Evolutionary conservation across 2,329 filamentous ascomycete species (phyloP).

Genomic region (Pseudogymnoascus verrucosus): DNA sequence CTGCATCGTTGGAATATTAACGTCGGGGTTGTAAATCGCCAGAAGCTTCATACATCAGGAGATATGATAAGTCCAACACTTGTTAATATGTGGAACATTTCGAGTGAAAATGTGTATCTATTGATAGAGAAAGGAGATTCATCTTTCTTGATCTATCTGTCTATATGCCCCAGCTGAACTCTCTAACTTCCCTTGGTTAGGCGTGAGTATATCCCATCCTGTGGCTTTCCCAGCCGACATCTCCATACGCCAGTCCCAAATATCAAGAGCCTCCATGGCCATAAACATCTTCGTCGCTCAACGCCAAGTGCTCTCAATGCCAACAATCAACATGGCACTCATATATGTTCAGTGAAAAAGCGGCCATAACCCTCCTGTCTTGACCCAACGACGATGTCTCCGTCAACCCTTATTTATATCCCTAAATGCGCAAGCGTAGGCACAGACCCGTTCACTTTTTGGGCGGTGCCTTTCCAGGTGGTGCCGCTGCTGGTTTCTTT

Average conservation of each 20-base stretch:
- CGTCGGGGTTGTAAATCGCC: neutral
- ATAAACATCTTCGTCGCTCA: neutral
- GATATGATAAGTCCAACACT: neutral
- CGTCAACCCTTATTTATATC: neutral
- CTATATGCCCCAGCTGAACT: neutral
- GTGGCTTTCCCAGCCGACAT: neutral
- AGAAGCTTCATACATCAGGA: neutral
- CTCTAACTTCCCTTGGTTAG: neutral
- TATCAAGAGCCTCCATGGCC: neutral
- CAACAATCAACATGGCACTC: neutral
- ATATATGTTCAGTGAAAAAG: conserved; percentile 3
- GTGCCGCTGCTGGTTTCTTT: neutral
- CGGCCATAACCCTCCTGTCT: neutral
- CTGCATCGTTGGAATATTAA: neutral
- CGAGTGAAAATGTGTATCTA: neutral
- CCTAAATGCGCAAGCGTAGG: neutral
- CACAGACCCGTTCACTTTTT: neutral
- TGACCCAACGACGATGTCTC: neutral
- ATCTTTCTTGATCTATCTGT: neutral
- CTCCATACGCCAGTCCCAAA: neutral
- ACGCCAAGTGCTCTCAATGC: neutral
- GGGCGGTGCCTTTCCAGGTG: neutral
- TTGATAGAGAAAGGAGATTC: neutral
- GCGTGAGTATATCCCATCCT: neutral
- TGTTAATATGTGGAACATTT: neutral